These are phyloP conservation scores for Plasmodium gonderi DNA, from an alignment of 169 alveolate genomes.

Conservation along the genomic window DNA sequence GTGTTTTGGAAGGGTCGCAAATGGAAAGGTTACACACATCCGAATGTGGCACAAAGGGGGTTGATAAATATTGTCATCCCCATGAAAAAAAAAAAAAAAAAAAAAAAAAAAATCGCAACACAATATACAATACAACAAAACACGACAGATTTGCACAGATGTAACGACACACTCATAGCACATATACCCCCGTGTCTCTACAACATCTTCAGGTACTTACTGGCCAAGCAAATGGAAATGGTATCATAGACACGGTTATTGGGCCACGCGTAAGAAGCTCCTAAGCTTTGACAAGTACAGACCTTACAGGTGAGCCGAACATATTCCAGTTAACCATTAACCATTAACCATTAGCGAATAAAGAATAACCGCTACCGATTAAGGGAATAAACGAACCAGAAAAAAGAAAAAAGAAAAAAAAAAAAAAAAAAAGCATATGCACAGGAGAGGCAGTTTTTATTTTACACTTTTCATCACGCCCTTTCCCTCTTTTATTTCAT, in stretches of 20 bases:
- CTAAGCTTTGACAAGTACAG: conserved; percentile 87
- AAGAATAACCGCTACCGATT: too few species aligned
- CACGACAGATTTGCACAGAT: too few species aligned
- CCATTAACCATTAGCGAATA: too few species aligned
- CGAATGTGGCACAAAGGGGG: background rate
- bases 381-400: background rate
- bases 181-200: too few species aligned
- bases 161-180: too few species aligned
- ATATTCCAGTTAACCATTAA: too few species aligned
- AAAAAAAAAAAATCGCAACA: background rate
- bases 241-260: conserved; percentile 92
- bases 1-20: conserved; percentile 72
- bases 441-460: background rate
- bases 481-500: background rate
- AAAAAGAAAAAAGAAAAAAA: background rate
- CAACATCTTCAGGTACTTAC: conserved; percentile 74
- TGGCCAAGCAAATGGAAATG: conserved; percentile 90
- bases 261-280: conserved; percentile 91
- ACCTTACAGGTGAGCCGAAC: conserved; percentile 82
- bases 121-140: background rate
- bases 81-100: background rate
- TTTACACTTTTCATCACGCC: background rate
- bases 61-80: background rate
- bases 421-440: background rate
- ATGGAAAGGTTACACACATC: conserved; percentile 61